These are phyloP conservation scores for Mycena maculata DNA, from an alignment of 768 basidiomycete species.

Conservation along the genomic window DNA sequence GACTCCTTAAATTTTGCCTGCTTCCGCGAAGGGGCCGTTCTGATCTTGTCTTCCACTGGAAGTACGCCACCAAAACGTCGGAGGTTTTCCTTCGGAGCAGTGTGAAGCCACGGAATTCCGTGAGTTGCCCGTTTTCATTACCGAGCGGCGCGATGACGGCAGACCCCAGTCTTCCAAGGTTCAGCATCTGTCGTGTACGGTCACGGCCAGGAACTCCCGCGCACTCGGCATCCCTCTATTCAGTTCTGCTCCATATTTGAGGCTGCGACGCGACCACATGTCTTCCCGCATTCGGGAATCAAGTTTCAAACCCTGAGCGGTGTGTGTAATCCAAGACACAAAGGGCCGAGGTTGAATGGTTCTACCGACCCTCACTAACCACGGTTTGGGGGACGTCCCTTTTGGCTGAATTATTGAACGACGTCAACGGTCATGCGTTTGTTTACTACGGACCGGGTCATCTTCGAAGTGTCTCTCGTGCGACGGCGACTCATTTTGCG, in stretches of 20 bases:
- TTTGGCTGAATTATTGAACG: not conserved
- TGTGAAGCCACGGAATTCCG: no score
- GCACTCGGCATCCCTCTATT: not conserved
- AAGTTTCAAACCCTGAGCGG: not conserved
- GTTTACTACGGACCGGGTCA: conserved; percentile 11
- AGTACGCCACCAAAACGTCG: no score
- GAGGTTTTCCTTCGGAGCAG: no score
- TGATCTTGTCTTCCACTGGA: no score
- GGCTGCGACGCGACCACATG: conserved; percentile 25
- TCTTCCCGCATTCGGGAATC: conserved; percentile 19
- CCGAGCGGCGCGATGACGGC: no score
- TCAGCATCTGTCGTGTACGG: no score
- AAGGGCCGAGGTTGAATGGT: conserved; percentile 22
- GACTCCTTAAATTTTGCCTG: no score
- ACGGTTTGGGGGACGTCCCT: conserved; percentile 7
- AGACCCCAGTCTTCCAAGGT: no score
- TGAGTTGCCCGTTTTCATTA: no score
- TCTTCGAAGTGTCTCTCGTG: conserved; percentile 30
- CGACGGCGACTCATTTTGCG: conserved; percentile 2
- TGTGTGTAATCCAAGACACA: conserved; percentile 26
- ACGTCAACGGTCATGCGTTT: conserved; percentile 30
- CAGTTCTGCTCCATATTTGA: conserved; percentile 1
- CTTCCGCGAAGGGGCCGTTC: no score
- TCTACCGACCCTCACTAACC: conserved; percentile 27
- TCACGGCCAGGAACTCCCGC: not conserved